A percentile compares a stretch with the other conserved stretches of the same genome.
These are phyloP conservation scores for Gossypium herbaceum DNA, from an alignment of 345 rosid genomes.

Conservation along the genomic window DNA sequence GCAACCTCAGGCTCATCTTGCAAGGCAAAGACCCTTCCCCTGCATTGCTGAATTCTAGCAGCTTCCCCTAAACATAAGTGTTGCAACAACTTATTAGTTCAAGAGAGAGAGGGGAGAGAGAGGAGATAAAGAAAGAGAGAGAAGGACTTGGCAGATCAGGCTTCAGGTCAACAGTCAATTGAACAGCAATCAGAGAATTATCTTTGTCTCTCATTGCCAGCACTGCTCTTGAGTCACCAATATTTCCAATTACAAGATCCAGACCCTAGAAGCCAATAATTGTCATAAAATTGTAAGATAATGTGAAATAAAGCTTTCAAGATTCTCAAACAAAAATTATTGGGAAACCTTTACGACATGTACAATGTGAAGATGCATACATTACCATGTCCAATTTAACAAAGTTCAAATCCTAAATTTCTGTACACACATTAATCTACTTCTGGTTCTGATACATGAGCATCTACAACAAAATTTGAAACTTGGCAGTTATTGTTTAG, in stretches of 20 bases:
- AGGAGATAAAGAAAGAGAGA: conserved; percentile 30
- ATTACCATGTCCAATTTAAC: neutral
- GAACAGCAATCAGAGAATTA: conserved; percentile 62
- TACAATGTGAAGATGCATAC: neutral
- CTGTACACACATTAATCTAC: neutral
- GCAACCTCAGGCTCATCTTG: conserved; percentile 99
- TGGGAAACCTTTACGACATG: neutral
- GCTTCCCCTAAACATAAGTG: conserved; percentile 63
- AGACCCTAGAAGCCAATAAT: conserved; percentile 53
- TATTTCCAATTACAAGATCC: conserved; percentile 72
- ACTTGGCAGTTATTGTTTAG: neutral
- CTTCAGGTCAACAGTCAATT: conserved; percentile 89
- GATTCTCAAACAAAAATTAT: neutral
- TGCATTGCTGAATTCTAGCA: conserved; percentile 84
- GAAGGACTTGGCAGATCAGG: conserved; percentile 84
- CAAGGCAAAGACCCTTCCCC: conserved; percentile 94
- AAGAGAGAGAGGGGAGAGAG: conserved; percentile 1
- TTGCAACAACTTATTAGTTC: neutral
- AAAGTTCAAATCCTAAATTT: conserved; percentile 2
- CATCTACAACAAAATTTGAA: conserved; percentile 8
- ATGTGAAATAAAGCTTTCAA: neutral
- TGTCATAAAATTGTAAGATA: conserved; percentile 6
- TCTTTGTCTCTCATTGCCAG: conserved; percentile 69
- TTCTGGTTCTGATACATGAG: neutral
- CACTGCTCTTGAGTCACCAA: conserved; percentile 95